Evolutionary conservation across 257 asterid genomes (phyloP).

Genomic region (Ilex asprella): DNA sequence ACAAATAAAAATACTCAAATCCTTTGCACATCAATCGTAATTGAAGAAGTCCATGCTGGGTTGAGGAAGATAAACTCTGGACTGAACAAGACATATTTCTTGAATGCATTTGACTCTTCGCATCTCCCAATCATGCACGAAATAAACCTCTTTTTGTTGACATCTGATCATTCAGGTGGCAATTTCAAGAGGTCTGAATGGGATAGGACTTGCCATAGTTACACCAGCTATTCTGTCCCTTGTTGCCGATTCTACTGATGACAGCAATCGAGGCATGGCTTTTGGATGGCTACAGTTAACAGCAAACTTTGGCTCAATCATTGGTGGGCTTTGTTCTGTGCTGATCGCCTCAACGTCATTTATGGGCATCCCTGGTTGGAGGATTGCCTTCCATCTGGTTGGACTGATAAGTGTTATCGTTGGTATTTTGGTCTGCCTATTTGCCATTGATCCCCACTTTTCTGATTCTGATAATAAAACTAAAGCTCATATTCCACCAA

Average conservation of each 20-base stretch:
- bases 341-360: background rate
- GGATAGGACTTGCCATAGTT: slow-evolving; percentile 1
- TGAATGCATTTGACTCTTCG: no score
- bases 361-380: slow-evolving; percentile 2
- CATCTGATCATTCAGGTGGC: background rate
- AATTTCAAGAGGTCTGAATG: background rate
- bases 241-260: background rate
- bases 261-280: background rate
- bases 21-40: no score
- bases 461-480: background rate
- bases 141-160: no score
- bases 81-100: no score
- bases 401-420: background rate
- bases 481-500: slow-evolving; percentile 3
- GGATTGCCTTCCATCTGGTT: background rate
- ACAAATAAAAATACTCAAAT: no score
- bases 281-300: background rate
- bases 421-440: background rate
- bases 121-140: no score
- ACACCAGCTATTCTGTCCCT: background rate
- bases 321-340: background rate
- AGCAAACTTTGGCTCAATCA: background rate
- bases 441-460: background rate
- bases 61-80: no score
- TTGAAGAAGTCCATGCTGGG: no score